phyloP scores from a whole-genome alignment of 2,329 filamentous ascomycete species.

The Drechslerella stenobrocha region DNA sequence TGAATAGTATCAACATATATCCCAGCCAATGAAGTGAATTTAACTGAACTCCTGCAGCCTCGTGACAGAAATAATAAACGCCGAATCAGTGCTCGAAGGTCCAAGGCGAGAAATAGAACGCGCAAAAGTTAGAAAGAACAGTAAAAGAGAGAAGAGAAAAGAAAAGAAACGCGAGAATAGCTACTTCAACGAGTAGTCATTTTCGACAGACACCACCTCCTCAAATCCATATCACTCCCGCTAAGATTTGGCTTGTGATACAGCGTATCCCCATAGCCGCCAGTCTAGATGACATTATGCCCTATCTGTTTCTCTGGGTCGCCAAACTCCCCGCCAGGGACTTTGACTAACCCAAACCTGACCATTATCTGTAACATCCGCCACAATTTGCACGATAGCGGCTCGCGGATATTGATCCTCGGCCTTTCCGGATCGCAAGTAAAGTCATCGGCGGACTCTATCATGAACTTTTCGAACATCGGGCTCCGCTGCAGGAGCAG shows the following conservation, averaged over 20 bases:
- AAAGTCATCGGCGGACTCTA: neutral
- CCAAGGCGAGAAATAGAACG: too few species aligned
- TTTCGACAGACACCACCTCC: too few species aligned
- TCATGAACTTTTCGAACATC: constrained; percentile 3
- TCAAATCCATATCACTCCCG: too few species aligned
- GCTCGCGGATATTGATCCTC: constrained; percentile 3
- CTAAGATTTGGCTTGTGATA: too few species aligned
- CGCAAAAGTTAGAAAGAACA: neutral
- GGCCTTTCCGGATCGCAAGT: neutral
- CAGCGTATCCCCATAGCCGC: too few species aligned
- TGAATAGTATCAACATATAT: constrained; percentile 4
- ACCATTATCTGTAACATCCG: constrained; percentile 14
- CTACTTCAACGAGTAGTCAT: too few species aligned
- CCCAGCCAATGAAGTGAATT: neutral
- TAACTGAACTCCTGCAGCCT: constrained; percentile 6
- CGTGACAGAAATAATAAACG: neutral
- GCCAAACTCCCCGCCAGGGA: constrained; percentile 5
- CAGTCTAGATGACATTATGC: neutral
- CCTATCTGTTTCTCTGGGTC: neutral
- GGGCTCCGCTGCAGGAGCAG: neutral
- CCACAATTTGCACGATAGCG: constrained; percentile 2
- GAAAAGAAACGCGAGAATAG: too few species aligned
- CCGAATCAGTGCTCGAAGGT: too few species aligned
- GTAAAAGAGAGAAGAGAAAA: too few species aligned
- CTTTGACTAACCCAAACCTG: constrained; percentile 6